Evolutionary conservation across 2,329 filamentous ascomycete species (phyloP), one percentile per base, ranked within the genome.

Genomic region (Arthroderma sp.): DNA sequence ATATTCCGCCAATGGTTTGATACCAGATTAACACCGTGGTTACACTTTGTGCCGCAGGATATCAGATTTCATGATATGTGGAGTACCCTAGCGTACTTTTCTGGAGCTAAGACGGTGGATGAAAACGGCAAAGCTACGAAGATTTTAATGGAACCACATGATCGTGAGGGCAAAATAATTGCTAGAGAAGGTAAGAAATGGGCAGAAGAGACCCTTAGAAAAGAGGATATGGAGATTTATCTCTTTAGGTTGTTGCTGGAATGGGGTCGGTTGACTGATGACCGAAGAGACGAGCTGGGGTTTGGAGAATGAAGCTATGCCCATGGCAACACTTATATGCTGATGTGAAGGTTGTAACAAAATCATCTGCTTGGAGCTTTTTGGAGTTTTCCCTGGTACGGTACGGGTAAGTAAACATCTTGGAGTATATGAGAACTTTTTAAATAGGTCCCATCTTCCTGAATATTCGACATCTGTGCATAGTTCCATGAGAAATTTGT

Each of bases 1-100:
- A 75, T 91, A 5, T 91, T 91, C 70, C 79, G 82, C 23, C 83
- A 88, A 66, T 94, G 88, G 88, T 88, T 85, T 70, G 85, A 87
- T 59, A 82, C 84, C 54, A 81, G 88, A 4, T 71, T 93, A 15
- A 79, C 78, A 58, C 81, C 88, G 0, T 94, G 88, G 88, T 74
- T 84, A 47, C 88, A 94, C 67, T 93, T 89, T 64, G 84, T 91
- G 1, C 88, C 88, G 7, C 72, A 91, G 15, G 88, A 93, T 66
- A 63, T 85, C 1, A 79, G 88, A 2, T 81, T 87, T 19, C 86
- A 90, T 60, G 86, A 81, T 0, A 72, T 93, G 41, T 88, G 87
- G 74, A 83, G 81, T 61, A 88, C 84, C 0, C 70, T 91, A 56
- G 80, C 85, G 0, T 93, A 89, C 70, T 91, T 93, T 65, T 74